Evolutionary conservation across 345 rosid species (phyloP), one percentile per base, ranked within the genome.

Genomic region (Populus tremula): DNA sequence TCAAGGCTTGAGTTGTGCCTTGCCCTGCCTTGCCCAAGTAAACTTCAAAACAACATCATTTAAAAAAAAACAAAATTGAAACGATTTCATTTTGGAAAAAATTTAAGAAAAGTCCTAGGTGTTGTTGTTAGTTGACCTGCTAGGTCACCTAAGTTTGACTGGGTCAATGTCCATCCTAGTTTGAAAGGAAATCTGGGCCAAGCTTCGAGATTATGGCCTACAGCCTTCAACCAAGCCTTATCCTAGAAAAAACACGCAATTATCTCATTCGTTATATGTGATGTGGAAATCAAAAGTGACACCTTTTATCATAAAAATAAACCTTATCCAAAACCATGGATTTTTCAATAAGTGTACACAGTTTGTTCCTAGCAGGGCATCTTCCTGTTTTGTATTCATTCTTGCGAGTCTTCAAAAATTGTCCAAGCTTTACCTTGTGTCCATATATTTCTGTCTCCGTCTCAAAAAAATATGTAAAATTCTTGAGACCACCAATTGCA

Each of bases 401-500:
- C 36, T 38, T 21, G 10, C 64, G 43, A 67, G 61, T 69, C 41
- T 54, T 65, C 61, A 27, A 36, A 41, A 20, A 29, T 31, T 74
- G 72, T 36, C 65, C 77, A 71, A 49, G 63, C 69, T 25, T 67
- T 77, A 74, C 21, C 14, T 31, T 54, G 17, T 73, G 27, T 36
- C 72, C 49, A 38, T 67, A 35, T 12, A 36, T 31, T 14, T 33
- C 1, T 16, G 61, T 38, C 47, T 43, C 72, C 25, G 9, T 16
- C 39, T 67, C 50, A 8, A 38, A 18, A 23, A 67, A 2, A 71
- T 4, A 25, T 6, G 35, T 12, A 14, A 73, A 49, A 73, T 39
- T 70, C 77, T 70, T 54, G 45, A 62, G 65, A 59, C 76, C 76
- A 64, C 43, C 17, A 14, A 70, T 47, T 67, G 69, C 36, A 75